Percentiles rank a stretch among this genome's conserved stretches.
Conservation (phyloP, 306 rosid species). For the Canavalia gladiata region DNA sequence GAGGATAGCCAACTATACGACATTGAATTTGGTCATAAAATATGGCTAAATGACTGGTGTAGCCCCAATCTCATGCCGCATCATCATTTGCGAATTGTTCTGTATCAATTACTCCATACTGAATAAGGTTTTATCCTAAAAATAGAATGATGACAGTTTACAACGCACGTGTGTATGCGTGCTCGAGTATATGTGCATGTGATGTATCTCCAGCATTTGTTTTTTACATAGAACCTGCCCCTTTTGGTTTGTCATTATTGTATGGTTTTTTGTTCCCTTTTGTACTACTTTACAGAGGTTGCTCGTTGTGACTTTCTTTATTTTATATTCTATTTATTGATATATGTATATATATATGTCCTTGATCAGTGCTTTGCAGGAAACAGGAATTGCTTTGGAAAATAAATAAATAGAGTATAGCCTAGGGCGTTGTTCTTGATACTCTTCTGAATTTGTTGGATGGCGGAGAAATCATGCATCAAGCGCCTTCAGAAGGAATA, state of each 20-base stretch:
- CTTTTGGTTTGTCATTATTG: not conserved
- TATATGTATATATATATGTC: slow-evolving; percentile 26
- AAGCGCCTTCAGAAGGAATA: slow-evolving; percentile 98
- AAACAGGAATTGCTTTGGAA: slow-evolving; percentile 31
- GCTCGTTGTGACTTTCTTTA: slow-evolving; percentile 23
- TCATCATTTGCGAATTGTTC: not conserved
- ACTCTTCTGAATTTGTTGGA: slow-evolving; percentile 51
- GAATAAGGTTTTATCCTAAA: slow-evolving; percentile 21
- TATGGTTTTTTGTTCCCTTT: not conserved
- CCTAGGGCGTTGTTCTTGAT: slow-evolving; percentile 45
- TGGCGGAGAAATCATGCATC: slow-evolving; percentile 95
- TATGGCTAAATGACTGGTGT: slow-evolving; percentile 5
- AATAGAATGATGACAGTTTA: slow-evolving; percentile 3
- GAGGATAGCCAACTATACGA: not conserved
- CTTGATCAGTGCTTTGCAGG: slow-evolving; percentile 53
- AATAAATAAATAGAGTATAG: slow-evolving; percentile 38
- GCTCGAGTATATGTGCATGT: not conserved
- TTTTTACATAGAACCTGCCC: slow-evolving; percentile 9
- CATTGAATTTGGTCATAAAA: not conserved
- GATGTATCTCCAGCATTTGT: slow-evolving; percentile 15
- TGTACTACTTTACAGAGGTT: not conserved
- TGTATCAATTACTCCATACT: slow-evolving; percentile 14
- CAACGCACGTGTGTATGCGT: not conserved
- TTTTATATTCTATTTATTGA: slow-evolving; percentile 35
- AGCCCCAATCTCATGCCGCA: not conserved